A percentile compares a stretch with the other conserved stretches of the same genome.
phyloP scores from a whole-genome alignment of 2,329 filamentous ascomycete genomes.

The Fonsecaea multimorphosa region DNA sequence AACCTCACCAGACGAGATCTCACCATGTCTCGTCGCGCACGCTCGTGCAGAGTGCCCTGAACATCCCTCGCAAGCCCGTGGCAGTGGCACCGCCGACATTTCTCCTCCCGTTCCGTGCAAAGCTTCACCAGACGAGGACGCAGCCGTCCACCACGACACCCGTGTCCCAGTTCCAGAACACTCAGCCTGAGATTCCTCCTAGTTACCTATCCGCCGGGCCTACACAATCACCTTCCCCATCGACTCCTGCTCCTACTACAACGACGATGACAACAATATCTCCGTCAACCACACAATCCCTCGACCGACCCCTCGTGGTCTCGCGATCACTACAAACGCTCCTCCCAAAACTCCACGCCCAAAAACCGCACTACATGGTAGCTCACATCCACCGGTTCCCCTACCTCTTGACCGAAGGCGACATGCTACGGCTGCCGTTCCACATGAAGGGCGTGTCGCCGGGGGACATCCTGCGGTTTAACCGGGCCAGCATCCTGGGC shows the following conservation, averaged over 20 bases:
- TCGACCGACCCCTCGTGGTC: conserved; percentile 47
- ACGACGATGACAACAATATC: conserved; percentile 29
- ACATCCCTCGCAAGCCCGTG: conserved; percentile 24
- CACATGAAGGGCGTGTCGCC: conserved; percentile 75
- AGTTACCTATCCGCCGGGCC: conserved; percentile 38
- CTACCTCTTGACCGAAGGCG: conserved; percentile 65
- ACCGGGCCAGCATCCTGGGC: conserved; percentile 81
- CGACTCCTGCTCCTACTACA: background rate
- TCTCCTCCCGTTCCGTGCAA: conserved; percentile 47
- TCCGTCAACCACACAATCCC: conserved; percentile 38
- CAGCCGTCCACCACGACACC: conserved; percentile 30
- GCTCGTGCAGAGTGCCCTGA: conserved; percentile 30
- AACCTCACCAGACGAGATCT: conserved; percentile 17
- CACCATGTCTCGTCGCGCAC: conserved; percentile 33
- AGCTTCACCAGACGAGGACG: conserved; percentile 47
- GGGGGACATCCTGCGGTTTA: conserved; percentile 85
- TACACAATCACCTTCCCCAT: conserved; percentile 25
- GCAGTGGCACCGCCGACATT: conserved; percentile 32
- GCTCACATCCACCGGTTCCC: conserved; percentile 57
- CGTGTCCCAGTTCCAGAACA: conserved; percentile 41
- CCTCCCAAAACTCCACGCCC: conserved; percentile 52
- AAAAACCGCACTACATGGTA: conserved; percentile 55
- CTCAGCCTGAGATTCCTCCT: conserved; percentile 43
- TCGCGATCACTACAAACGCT: conserved; percentile 50
- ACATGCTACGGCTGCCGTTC: conserved; percentile 78